A percentile compares a stretch with the other conserved stretches of the same genome.
Conservation (phyloP, 768 basidiomycete species). For the Termitomyces sp. region DNA sequence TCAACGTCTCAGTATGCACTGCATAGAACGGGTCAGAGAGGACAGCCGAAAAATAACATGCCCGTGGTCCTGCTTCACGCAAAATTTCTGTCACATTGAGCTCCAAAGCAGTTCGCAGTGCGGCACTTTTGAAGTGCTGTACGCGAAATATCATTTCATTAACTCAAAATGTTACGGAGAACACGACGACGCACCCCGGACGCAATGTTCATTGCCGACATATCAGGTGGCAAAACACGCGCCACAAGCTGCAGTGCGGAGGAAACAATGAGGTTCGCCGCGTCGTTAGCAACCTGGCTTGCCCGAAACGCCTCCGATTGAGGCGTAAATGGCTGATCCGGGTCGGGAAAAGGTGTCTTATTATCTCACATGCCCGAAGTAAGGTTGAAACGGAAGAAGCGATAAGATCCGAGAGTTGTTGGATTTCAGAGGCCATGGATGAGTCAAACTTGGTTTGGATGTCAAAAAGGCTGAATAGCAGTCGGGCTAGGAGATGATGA, state of each 20-base stretch:
- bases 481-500: too few species aligned
- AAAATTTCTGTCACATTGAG: slow-evolving; percentile 25
- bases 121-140: slow-evolving; percentile 16
- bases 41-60: not conserved
- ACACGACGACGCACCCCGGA: slow-evolving; percentile 16
- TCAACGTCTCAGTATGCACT: not conserved
- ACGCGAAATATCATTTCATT: not conserved
- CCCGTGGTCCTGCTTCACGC: slow-evolving; percentile 27
- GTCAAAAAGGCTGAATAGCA: too few species aligned
- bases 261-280: slow-evolving; percentile 23
- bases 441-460: not conserved
- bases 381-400: slow-evolving; percentile 17
- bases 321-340: slow-evolving; percentile 20
- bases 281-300: slow-evolving; percentile 20
- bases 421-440: slow-evolving; percentile 9
- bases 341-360: slow-evolving; percentile 19
- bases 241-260: slow-evolving; percentile 29
- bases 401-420: slow-evolving; percentile 15
- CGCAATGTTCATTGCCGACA: slow-evolving; percentile 15
- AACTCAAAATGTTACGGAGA: not conserved
- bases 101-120: slow-evolving; percentile 18
- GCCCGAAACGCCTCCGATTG: slow-evolving; percentile 24
- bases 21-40: not conserved
- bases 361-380: slow-evolving; percentile 17
- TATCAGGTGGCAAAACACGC: slow-evolving; percentile 20